These are phyloP conservation scores for Dictyostelium firmibasis DNA, from an alignment of 78 protist genomes.

Conservation along the genomic window DNA sequence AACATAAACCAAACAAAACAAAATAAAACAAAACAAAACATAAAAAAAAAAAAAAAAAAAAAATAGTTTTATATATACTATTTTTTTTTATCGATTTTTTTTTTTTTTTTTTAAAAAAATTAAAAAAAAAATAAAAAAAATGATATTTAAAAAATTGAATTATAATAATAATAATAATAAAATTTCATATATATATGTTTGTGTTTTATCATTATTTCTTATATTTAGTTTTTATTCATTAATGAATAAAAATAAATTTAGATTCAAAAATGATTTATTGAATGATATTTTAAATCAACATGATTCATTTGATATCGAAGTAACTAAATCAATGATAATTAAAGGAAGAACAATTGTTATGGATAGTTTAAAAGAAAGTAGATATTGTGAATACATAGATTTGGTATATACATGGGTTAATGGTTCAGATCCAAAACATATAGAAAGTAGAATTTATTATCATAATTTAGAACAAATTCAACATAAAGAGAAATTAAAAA, in stretches of 20 bases:
- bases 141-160: neutral
- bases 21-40: too few relatives aligned
- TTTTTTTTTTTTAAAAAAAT: too few relatives aligned
- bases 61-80: too few relatives aligned
- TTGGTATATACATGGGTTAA: conserved; percentile 99
- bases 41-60: too few relatives aligned
- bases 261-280: too few relatives aligned
- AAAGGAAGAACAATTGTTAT: neutral
- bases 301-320: neutral
- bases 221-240: neutral
- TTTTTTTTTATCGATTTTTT: too few relatives aligned
- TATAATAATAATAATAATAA: too few relatives aligned
- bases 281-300: neutral
- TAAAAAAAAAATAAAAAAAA: too few relatives aligned
- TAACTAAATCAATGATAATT: neutral
- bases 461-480: neutral
- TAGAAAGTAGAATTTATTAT: neutral
- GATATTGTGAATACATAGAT: conserved; percentile 77
- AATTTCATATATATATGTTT: neutral
- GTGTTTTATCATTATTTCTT: neutral
- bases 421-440: conserved; percentile 92
- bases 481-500: neutral
- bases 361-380: neutral
- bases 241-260: neutral
- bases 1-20: too few relatives aligned